Evolutionary conservation across 2,329 filamentous ascomycete genomes (phyloP).

Genomic region (Amesomyces nigricolor): DNA sequence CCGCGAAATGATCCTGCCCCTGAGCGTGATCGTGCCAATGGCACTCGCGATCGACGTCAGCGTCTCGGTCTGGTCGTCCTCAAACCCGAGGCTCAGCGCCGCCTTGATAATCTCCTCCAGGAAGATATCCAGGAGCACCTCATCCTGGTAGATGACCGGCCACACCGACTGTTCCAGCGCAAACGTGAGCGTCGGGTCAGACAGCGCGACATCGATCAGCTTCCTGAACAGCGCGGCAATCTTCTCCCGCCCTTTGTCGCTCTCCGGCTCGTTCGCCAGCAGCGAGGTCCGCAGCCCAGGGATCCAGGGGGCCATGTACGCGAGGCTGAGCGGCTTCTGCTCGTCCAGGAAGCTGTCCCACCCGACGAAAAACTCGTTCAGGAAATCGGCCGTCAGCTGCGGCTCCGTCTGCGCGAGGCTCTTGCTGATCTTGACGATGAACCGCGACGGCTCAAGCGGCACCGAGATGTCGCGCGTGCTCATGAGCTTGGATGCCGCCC

Average conservation of each 20-base stretch:
- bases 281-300: conserved; percentile 55
- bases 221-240: conserved; percentile 59
- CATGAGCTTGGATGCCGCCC: conserved; percentile 54
- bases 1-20: conserved; percentile 59
- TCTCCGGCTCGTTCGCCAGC: conserved; percentile 53
- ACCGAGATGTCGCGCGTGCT: conserved; percentile 60
- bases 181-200: conserved; percentile 54
- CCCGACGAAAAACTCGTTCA: conserved; percentile 68
- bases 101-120: conserved; percentile 61
- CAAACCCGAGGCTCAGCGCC: conserved; percentile 51
- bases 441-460: conserved; percentile 56
- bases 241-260: conserved; percentile 61
- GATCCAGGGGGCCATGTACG: conserved; percentile 67
- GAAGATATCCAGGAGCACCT: conserved; percentile 60
- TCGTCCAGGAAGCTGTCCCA: conserved; percentile 66
- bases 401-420: conserved; percentile 58
- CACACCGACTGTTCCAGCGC: conserved; percentile 61
- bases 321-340: conserved; percentile 60
- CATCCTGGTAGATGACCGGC: conserved; percentile 59
- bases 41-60: conserved; percentile 58
- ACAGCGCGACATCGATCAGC: conserved; percentile 58
- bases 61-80: conserved; percentile 55
- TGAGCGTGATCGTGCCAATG: conserved; percentile 59
- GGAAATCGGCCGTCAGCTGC: conserved; percentile 61
- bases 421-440: conserved; percentile 61